Evolutionary conservation across 371 early-diverging fungal species (phyloP).

Genomic region (Mucor plumbeus): DNA sequence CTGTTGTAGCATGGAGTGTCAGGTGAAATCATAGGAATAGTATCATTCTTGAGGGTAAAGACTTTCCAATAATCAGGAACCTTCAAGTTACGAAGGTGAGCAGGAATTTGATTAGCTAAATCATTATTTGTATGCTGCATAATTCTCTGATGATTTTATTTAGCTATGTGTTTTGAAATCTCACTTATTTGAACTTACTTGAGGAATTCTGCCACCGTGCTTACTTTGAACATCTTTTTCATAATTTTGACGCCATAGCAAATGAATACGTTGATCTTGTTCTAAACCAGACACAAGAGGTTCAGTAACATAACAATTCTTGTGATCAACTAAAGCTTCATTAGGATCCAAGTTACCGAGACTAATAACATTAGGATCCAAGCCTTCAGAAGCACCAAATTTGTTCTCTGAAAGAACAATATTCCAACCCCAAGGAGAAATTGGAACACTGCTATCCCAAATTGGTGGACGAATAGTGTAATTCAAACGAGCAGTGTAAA

Average conservation of each 20-base stretch:
- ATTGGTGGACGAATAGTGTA: constrained; percentile 46
- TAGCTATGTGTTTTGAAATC: no score
- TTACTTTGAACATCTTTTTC: constrained; percentile 24
- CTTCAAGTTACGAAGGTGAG: constrained; percentile 36
- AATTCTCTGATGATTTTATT: constrained; percentile 11
- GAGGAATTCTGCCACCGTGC: constrained; percentile 39
- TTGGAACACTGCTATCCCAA: constrained; percentile 43
- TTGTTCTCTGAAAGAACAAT: constrained; percentile 39
- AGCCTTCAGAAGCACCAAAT: constrained; percentile 38
- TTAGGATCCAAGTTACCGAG: constrained; percentile 42
- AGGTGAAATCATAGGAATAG: constrained; percentile 41
- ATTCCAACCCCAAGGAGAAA: constrained; percentile 46
- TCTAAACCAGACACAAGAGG: constrained; percentile 28
- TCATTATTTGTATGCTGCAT: constrained; percentile 26
- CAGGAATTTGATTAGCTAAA: constrained; percentile 35
- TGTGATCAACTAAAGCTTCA: constrained; percentile 33
- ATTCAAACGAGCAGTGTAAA: constrained; percentile 48
- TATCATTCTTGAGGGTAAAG: constrained; percentile 40
- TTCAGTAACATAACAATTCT: constrained; percentile 47
- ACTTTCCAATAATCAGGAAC: constrained; percentile 47
- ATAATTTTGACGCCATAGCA: constrained; percentile 43
- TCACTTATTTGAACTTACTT: constrained; percentile 6
- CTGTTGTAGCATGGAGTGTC: constrained; percentile 15
- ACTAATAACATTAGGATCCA: constrained; percentile 50
- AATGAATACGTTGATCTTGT: constrained; percentile 24